These are phyloP conservation scores for Bipolaris gigantea DNA, from an alignment of 2,329 filamentous ascomycete species.

Conservation along the genomic window DNA sequence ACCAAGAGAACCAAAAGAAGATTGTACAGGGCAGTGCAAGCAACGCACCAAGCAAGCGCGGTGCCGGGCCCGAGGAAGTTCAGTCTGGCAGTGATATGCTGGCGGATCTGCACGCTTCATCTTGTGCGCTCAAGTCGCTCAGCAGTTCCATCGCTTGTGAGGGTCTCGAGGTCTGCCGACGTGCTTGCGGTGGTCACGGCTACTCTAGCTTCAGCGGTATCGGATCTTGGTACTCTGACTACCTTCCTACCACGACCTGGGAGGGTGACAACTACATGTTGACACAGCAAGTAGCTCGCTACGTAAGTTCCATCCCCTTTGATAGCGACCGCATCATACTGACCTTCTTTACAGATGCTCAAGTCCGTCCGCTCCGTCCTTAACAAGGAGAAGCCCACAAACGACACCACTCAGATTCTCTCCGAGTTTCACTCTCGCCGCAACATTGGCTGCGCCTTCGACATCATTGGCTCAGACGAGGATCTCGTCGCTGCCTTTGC, in stretches of 20 bases:
- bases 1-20: constrained; percentile 70
- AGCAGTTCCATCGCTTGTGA: constrained; percentile 73
- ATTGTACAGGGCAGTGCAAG: constrained; percentile 56
- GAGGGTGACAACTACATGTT: constrained; percentile 85
- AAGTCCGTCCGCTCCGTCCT: constrained; percentile 74
- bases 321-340: not conserved
- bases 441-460: constrained; percentile 73
- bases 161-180: constrained; percentile 72
- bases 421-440: constrained; percentile 64
- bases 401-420: constrained; percentile 70
- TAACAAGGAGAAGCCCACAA: constrained; percentile 63
- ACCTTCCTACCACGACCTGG: constrained; percentile 71
- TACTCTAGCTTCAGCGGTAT: constrained; percentile 78
- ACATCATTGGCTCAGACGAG: constrained; percentile 69
- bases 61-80: constrained; percentile 68
- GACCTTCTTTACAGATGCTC: constrained; percentile 55
- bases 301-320: constrained; percentile 49
- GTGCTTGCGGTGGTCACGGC: constrained; percentile 76
- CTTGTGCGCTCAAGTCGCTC: constrained; percentile 74
- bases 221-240: constrained; percentile 73
- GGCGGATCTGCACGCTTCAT: constrained; percentile 75
- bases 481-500: constrained; percentile 75
- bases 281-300: constrained; percentile 76
- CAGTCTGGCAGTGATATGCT: constrained; percentile 67
- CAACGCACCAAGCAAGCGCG: constrained; percentile 47